Evolutionary conservation across 1,284 basidiomycete genomes (phyloP).

Genomic region (Cryptococcus deneoformans): DNA sequence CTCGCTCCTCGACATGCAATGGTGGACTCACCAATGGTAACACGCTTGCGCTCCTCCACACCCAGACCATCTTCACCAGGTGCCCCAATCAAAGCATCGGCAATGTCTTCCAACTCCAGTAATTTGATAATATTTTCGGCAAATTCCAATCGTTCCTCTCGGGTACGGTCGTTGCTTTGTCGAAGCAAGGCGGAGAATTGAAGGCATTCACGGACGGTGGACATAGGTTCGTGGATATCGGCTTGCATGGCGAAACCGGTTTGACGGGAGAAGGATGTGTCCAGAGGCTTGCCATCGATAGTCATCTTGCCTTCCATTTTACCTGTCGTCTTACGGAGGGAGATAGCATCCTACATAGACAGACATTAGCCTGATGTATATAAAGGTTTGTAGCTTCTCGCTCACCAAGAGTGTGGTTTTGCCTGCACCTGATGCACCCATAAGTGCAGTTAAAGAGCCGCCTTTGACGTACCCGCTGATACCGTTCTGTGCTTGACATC

Average conservation of each 20-base stretch:
- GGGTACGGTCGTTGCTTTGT: slow-evolving; percentile 53
- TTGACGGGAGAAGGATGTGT: not conserved
- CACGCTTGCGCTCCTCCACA: slow-evolving; percentile 52
- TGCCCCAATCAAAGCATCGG: slow-evolving; percentile 53
- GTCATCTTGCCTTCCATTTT: not conserved
- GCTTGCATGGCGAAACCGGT: slow-evolving; percentile 66
- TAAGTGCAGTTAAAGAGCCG: slow-evolving; percentile 59
- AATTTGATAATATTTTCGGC: slow-evolving; percentile 56
- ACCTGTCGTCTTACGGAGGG: not conserved
- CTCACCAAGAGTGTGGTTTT: slow-evolving; percentile 55
- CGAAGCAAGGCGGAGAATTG: slow-evolving; percentile 60
- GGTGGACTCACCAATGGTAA: slow-evolving; percentile 52
- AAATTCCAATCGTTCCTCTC: slow-evolving; percentile 56
- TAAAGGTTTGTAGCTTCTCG: too few relatives aligned
- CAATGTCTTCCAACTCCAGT: slow-evolving; percentile 54
- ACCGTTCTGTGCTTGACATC: slow-evolving; percentile 53
- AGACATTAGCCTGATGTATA: too few relatives aligned
- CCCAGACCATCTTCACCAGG: slow-evolving; percentile 55
- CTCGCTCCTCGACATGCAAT: too few relatives aligned
- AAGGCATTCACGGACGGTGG: slow-evolving; percentile 61
- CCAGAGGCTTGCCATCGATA: not conserved
- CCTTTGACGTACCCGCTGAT: slow-evolving; percentile 59
- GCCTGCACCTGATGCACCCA: slow-evolving; percentile 59
- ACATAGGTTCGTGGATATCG: slow-evolving; percentile 82
- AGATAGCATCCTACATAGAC: not conserved